phyloP scores from a whole-genome alignment of 257 asterid species.

The Oldenlandia corymbosa region DNA sequence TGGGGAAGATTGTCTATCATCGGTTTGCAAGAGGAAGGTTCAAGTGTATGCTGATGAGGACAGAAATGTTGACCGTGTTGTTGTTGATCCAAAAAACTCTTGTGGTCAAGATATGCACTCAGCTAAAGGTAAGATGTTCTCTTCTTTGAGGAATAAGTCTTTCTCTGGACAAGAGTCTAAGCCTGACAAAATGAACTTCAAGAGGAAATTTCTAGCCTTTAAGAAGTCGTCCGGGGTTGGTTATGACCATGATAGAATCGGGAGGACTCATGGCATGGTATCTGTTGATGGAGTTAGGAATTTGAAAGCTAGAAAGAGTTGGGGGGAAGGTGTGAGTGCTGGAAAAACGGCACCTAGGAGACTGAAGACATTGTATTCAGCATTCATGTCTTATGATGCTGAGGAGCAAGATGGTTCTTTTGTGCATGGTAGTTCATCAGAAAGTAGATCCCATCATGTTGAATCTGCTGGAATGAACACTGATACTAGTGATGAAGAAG shows the following conservation, averaged over 20 bases:
- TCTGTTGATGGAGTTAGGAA: slow-evolving; percentile 26
- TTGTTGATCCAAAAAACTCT: slow-evolving; percentile 25
- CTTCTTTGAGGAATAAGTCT: slow-evolving; percentile 48
- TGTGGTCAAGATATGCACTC: slow-evolving; percentile 23
- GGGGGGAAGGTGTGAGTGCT: slow-evolving; percentile 19
- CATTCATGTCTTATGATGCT: slow-evolving; percentile 25
- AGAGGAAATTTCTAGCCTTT: slow-evolving; percentile 28
- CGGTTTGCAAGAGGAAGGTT: slow-evolving; percentile 26
- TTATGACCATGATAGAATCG: slow-evolving; percentile 19
- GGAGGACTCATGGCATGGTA: slow-evolving; percentile 19
- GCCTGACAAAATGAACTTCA: slow-evolving; percentile 28
- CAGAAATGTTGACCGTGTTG: slow-evolving; percentile 20
- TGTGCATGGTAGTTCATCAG: slow-evolving; percentile 19
- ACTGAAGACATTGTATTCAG: slow-evolving; percentile 25
- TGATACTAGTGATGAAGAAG: slow-evolving; percentile 12
- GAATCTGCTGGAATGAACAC: slow-evolving; percentile 26
- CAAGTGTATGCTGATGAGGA: slow-evolving; percentile 17
- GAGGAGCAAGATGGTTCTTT: slow-evolving; percentile 26
- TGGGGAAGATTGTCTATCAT: slow-evolving; percentile 24
- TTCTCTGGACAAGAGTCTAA: slow-evolving; percentile 34
- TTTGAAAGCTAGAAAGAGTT: slow-evolving; percentile 31
- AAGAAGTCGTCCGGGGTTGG: slow-evolving; percentile 39
- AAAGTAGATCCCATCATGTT: slow-evolving; percentile 23
- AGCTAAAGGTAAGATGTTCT: slow-evolving; percentile 38
- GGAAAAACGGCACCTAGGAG: slow-evolving; percentile 27